Evolutionary conservation across 2,329 filamentous ascomycete species (phyloP).

Genomic region (Fusarium metavorans): DNA sequence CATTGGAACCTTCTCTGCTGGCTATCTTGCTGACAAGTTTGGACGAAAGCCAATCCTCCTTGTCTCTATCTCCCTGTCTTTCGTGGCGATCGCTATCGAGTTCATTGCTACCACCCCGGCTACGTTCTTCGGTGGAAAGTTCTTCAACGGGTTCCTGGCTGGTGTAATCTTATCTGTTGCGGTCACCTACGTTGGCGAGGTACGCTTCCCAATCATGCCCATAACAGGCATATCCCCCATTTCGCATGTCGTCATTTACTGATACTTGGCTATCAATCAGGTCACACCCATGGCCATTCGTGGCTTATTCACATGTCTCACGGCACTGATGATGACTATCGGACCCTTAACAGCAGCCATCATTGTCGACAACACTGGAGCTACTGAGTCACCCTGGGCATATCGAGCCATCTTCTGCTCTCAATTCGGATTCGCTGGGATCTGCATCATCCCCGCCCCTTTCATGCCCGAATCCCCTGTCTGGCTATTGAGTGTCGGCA

Average conservation of each 20-base stretch:
- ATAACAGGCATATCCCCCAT: neutral
- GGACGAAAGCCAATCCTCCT: constrained; percentile 40
- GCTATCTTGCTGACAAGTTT: constrained; percentile 41
- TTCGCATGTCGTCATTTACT: neutral
- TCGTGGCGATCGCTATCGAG: constrained; percentile 45
- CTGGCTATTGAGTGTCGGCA: neutral
- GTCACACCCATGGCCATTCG: neutral
- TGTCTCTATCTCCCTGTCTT: constrained; percentile 18
- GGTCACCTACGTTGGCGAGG: neutral
- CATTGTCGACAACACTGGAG: neutral
- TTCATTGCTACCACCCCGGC: constrained; percentile 44
- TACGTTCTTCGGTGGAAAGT: constrained; percentile 47
- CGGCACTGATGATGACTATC: neutral
- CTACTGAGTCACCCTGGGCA: neutral
- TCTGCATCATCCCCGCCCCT: neutral
- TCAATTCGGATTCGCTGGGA: neutral
- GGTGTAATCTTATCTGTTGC: neutral
- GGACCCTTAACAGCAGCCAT: neutral
- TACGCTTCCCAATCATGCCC: neutral
- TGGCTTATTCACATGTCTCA: neutral
- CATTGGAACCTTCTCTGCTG: constrained; percentile 40
- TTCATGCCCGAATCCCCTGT: neutral
- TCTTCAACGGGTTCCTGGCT: constrained; percentile 37
- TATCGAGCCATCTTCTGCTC: neutral
- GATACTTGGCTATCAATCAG: neutral